Evolutionary conservation across 2,329 filamentous ascomycete genomes (phyloP).

Genomic region (Cytospora leucostoma): DNA sequence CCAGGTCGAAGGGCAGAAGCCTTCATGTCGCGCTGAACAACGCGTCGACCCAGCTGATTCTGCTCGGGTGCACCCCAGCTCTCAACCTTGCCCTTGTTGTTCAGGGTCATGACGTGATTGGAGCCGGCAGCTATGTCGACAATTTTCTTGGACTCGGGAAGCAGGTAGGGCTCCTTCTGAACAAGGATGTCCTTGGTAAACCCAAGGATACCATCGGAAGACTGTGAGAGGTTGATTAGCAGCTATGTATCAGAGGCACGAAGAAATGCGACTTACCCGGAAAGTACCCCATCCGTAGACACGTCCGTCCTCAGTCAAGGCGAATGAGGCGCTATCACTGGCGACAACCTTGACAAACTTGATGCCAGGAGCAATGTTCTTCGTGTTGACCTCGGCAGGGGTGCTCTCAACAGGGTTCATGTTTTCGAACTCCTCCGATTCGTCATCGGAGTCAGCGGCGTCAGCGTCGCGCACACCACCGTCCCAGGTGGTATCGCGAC

Average conservation of each 20-base stretch:
- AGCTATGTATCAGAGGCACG: background rate
- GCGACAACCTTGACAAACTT: conserved; percentile 63
- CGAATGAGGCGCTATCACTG: conserved; percentile 75
- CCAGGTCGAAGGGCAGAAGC: conserved; percentile 38
- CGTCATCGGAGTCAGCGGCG: conserved; percentile 42
- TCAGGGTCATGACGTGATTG: conserved; percentile 71
- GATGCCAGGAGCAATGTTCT: conserved; percentile 34
- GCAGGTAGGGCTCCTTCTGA: conserved; percentile 53
- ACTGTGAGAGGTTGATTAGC: conserved; percentile 32
- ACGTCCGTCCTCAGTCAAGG: conserved; percentile 71
- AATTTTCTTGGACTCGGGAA: conserved; percentile 67
- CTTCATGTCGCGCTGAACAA: conserved; percentile 55
- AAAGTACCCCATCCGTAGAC: conserved; percentile 88
- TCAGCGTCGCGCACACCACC: conserved; percentile 60
- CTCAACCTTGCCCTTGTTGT: conserved; percentile 63
- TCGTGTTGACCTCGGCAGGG: conserved; percentile 59
- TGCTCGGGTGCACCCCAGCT: conserved; percentile 76
- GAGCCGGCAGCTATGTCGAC: conserved; percentile 65
- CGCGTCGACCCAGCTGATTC: conserved; percentile 58
- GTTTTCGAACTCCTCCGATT: conserved; percentile 38
- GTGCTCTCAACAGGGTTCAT: conserved; percentile 66
- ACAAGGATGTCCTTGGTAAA: conserved; percentile 36
- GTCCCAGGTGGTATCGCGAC: conserved; percentile 67
- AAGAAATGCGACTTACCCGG: conserved; percentile 44
- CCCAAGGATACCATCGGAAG: conserved; percentile 51